A percentile compares a stretch with the other conserved stretches of the same genome.
Evolutionary conservation across 2,329 filamentous ascomycete species (phyloP).

Genomic region (Cadophora malorum): DNA sequence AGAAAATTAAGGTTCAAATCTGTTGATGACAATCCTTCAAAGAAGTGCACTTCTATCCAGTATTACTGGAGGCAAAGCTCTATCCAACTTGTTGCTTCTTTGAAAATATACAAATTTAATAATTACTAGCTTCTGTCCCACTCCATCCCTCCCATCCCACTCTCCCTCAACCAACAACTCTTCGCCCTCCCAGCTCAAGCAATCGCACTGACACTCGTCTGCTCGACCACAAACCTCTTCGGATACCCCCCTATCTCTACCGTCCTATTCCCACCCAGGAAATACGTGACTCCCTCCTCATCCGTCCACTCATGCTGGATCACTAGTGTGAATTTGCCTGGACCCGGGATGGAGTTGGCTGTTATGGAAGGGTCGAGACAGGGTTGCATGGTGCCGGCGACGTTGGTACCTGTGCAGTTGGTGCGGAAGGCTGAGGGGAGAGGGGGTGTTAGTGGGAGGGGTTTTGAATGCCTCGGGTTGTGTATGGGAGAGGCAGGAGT

Average conservation of each 20-base stretch:
- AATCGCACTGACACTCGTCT: slow-evolving; percentile 10
- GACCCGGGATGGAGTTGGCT: not conserved
- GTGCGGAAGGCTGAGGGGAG: not conserved
- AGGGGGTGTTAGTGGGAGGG: not conserved
- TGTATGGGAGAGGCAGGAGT: not conserved
- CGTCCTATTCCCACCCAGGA: slow-evolving; percentile 5
- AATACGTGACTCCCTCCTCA: slow-evolving; percentile 4
- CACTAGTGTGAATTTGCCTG: not conserved
- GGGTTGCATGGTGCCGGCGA: not conserved
- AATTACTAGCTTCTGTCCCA: no score
- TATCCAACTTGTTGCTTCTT: no score
- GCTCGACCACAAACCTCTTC: slow-evolving; percentile 1
- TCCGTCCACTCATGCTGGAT: slow-evolving; percentile 2
- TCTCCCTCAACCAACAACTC: no score
- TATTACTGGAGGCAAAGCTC: no score
- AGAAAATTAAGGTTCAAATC: no score
- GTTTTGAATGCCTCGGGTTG: not conserved
- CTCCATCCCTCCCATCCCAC: not conserved
- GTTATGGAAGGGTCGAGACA: not conserved
- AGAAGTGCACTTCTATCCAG: no score
- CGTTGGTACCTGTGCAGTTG: slow-evolving; percentile 1
- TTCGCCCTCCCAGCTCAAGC: no score
- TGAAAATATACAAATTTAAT: no score
- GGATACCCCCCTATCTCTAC: slow-evolving; percentile 10
- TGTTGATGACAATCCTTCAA: no score